Evolutionary conservation across 257 asterid genomes (phyloP).

Genomic region (Forsythia viridissima): DNA sequence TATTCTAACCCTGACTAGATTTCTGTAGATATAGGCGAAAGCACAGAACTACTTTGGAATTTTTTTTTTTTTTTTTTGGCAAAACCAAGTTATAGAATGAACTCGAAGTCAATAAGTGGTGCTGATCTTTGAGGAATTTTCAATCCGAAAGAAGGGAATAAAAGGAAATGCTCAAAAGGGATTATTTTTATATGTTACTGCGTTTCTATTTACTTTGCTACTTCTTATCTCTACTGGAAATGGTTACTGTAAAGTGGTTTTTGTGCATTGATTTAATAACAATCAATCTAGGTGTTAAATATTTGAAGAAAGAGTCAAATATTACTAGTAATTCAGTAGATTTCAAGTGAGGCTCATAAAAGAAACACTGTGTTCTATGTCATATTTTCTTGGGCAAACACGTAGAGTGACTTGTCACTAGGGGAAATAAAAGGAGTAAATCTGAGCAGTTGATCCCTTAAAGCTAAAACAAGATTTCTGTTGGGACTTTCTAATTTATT

Average conservation of each 20-base stretch:
- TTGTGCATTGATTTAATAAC: background rate
- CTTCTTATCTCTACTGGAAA: no score
- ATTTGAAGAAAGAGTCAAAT: background rate
- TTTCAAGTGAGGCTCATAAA: background rate
- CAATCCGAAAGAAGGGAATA: background rate
- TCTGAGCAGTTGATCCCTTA: background rate
- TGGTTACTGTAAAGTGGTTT: background rate
- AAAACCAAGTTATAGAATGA: background rate
- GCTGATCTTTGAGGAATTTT: background rate
- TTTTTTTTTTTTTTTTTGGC: background rate
- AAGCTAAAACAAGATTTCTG: background rate
- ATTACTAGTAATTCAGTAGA: background rate
- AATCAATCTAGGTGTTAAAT: background rate
- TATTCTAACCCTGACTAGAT: background rate
- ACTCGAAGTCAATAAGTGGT: background rate
- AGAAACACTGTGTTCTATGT: background rate
- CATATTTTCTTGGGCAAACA: no score
- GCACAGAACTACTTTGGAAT: background rate
- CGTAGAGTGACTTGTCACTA: background rate
- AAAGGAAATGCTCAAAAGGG: constrained; percentile 2
- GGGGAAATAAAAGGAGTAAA: background rate
- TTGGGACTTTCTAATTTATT: background rate
- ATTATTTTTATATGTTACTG: background rate
- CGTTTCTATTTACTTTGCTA: background rate
- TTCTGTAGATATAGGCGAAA: background rate